Base-by-base conservation (phyloP, 768 basidiomycete genomes). In the Amanita thiersii region DNA sequence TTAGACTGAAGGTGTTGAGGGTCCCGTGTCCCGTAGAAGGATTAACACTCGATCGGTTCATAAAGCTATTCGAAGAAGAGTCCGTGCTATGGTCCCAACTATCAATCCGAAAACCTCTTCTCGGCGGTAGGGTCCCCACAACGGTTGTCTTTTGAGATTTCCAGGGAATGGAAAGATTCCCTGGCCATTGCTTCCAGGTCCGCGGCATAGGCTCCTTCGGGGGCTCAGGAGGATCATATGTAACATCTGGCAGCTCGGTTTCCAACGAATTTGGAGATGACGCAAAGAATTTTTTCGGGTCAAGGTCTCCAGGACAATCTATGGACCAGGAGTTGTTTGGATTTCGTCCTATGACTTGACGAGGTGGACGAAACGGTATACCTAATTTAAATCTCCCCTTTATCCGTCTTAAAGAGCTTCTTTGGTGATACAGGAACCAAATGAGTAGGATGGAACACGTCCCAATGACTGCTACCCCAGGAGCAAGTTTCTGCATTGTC, bases 321-420 rank as follows among this genome's bases (percentile, higher is more conserved):
- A 43, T 43, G 4, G 32, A 28, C 41, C 41, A 43, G 11, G 24
- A n/a, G 28, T 34, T 33, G 28, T 24, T 17, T 14, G 32, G 41
- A 24, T 18, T 35, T 25, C 23, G 18, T 21, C 25, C 33, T 24
- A 7, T 36, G 41, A 43, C 41, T 37, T 35, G 25, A 17, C 29
- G 39, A 20, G 39, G 17, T 7, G 19, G 9, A 9, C 30, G 17
- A 32, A 40, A 40, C 26, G 32, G 20, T n/a, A 2, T 28, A n/a
- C 26, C 7, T 19, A 20, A 8, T 7, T 28, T 28, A n/a, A 28
- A 7, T 31, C 29, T 14, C 11, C 26, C 6, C n/a, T 14, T 21
- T 14, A 20, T 20, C 24, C 14, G 12, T 14, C 18, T 19, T 17
- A 19, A 9, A 20, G 19, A 1, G 10, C 8, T 17, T 5, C 21